Base-by-base conservation (phyloP, 2,329 filamentous ascomycete genomes). In the Colletotrichum sp. region DNA sequence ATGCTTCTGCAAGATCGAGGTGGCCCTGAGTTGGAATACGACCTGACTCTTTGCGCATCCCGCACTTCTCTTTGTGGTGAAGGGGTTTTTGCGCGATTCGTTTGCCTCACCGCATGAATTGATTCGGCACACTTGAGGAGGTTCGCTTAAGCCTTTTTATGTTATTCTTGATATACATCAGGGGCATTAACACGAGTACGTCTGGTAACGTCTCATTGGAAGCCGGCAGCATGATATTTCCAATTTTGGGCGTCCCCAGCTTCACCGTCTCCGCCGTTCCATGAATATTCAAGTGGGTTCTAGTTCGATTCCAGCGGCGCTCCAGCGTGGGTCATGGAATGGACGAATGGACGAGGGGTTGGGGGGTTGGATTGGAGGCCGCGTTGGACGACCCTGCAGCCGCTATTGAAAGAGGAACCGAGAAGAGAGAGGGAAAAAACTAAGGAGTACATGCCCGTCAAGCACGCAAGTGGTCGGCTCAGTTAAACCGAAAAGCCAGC, bases 361-460 rank as follows among this genome's bases (percentile, higher is more conserved):
- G 62, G 64, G 64, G 57, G 70, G 22, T 44, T 49, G 44, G 25
- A 64, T 32, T 65, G 44, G 67, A 68, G 64, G 30, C 59, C 44
- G 55, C 61, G 39, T 29, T 36, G 66, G 49, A 75, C 34, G 75
- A 69, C 75, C 75, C 61, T 75, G 71, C 71, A 77, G 71, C 65
- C 71, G 67, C 71, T 71, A 75, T 77, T 77, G 75, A 72, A 75
- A 70, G 70, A 64, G 44, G 63, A 68, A 32, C 55, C 55, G n/a
- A 57, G 75, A 62, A 70, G 61, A 62, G 36, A 25, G 57, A n/a
- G 32, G 16, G 30, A 44, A 29, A 66, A 15, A 32, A 3, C n/a
- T 49, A 52, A n/a, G 1, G 27, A 8, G 36, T 36, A 44, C 66
- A 59, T 25, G 15, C 22, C 32, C 61, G 36, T 52, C 36, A 13